Base-by-base conservation (phyloP, 1,284 basidiomycete species). In the Phylloporus gajari region DNA sequence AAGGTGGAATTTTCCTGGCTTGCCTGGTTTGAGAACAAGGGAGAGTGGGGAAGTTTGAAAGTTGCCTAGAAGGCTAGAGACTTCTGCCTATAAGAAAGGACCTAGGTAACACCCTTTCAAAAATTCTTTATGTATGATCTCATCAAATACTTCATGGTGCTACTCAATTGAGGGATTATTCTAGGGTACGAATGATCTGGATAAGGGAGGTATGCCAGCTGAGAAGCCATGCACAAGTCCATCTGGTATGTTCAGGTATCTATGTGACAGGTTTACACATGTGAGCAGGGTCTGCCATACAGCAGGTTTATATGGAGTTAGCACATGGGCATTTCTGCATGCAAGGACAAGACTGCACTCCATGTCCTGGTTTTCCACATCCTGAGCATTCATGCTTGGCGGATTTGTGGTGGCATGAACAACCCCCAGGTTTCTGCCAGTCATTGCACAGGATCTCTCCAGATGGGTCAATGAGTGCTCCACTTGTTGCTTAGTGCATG, bases 231-330 rank as follows among this genome's bases (percentile, higher is more conserved):
- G 8, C 3, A n/a, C 27, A 9, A 56, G 53, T 56, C 53, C 53
- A 60, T 35, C 5, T 12, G 35, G 23, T 60, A 60, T 38, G 58
- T 7, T 56, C 5, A 27, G 58, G 58, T 60, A 60, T 60, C 35
- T 23, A 25, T 7, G 21, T 35, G 32, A 11, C 5, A 35, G 58
- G 17, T 30, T 12, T 8, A 23, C 53, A 56, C n/a, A 15, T 19
- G 13, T 56, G 5, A 60, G 32, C 21, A 13, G 35, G 12, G 11
- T 5, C 7, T 25, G 38, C 32, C 59, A 38, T 3, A 21, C 38
- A 19, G 19, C 59, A 40, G 59, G 23, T 5, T 68, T 68, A 62
- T 68, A 68, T 2, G 59, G 46, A 7, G 46, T 68, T 60, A 35
- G 7, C 2, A 15, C 38, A 5, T 23, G 25, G 8, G 60, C 25